These are phyloP conservation scores for Nannochloropsis oceanica DNA, from an alignment of 108 stramenopile species.

Conservation along the genomic window DNA sequence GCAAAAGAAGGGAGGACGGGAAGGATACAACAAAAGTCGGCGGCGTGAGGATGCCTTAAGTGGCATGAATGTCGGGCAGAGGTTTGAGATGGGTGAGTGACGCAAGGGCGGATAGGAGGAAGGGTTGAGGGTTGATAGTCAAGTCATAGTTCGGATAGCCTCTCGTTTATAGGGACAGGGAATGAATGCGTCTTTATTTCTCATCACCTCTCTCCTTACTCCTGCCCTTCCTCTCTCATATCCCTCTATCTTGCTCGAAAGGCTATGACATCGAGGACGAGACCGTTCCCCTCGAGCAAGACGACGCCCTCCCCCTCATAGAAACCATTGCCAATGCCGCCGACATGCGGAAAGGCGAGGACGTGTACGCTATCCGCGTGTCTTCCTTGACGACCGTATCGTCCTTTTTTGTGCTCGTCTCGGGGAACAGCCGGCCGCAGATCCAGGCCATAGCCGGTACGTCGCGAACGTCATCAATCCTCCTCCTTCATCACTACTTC, in stretches of 20 bases:
- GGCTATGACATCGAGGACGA: not conserved
- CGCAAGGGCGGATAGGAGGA: not conserved
- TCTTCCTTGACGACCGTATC: slow-evolving; percentile 49
- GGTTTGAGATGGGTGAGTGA: not conserved
- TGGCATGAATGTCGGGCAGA: not conserved
- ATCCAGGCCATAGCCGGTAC: slow-evolving; percentile 73
- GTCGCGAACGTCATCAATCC: not conserved
- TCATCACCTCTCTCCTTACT: not conserved
- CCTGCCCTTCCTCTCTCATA: not conserved
- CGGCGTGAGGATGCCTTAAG: not conserved
- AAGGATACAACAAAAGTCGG: not conserved
- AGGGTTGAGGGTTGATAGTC: not conserved
- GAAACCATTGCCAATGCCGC: slow-evolving; percentile 40
- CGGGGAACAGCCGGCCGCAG: slow-evolving; percentile 70
- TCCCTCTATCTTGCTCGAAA: not conserved
- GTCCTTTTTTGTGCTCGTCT: slow-evolving; percentile 54
- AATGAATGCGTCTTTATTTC: not conserved
- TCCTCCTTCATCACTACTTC: not conserved
- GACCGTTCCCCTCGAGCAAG: not conserved
- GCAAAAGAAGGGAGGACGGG: not conserved
- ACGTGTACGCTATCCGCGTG: slow-evolving; percentile 65
- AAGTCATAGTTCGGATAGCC: not conserved
- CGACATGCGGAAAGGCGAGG: slow-evolving; percentile 65
- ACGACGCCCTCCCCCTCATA: slow-evolving; percentile 5
- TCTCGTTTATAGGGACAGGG: not conserved